Percentiles rank a stretch among this genome's conserved stretches.
Evolutionary conservation across 2,329 filamentous ascomycete species (phyloP).

Genomic region (Pyrenophora graminea): DNA sequence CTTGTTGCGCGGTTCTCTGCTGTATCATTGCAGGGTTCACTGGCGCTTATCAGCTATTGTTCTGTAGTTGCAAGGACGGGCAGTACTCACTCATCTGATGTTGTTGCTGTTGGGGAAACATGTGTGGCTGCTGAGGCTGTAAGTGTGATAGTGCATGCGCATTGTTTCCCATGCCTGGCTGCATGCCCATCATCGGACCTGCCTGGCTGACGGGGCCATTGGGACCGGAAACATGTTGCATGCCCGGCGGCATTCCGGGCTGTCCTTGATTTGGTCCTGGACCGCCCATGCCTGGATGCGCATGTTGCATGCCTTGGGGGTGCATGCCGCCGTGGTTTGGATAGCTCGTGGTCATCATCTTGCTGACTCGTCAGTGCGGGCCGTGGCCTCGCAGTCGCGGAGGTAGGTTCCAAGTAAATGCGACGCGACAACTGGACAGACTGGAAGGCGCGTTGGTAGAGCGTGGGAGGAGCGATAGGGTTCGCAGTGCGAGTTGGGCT

Average conservation of each 20-base stretch:
- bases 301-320: conserved; percentile 69
- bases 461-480: conserved; percentile 9
- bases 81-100: conserved; percentile 45
- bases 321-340: conserved; percentile 74
- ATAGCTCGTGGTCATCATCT: conserved; percentile 71
- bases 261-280: conserved; percentile 73
- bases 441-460: conserved; percentile 9
- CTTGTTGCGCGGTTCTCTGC: conserved; percentile 48
- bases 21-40: conserved; percentile 49
- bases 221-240: conserved; percentile 73
- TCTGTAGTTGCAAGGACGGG: not conserved
- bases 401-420: conserved; percentile 6
- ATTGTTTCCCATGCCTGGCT: conserved; percentile 66
- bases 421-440: conserved; percentile 1
- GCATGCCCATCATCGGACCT: conserved; percentile 76
- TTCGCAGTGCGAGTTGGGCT: not conserved
- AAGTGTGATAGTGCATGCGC: conserved; percentile 74
- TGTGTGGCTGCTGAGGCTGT: conserved; percentile 64
- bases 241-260: conserved; percentile 66
- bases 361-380: conserved; percentile 31
- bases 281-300: conserved; percentile 63
- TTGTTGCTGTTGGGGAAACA: conserved; percentile 57
- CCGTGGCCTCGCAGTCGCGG: conserved; percentile 18
- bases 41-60: conserved; percentile 19
- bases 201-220: conserved; percentile 71